Conservation (phyloP, 306 rosid genomes). For the Cucumis hystrix region DNA sequence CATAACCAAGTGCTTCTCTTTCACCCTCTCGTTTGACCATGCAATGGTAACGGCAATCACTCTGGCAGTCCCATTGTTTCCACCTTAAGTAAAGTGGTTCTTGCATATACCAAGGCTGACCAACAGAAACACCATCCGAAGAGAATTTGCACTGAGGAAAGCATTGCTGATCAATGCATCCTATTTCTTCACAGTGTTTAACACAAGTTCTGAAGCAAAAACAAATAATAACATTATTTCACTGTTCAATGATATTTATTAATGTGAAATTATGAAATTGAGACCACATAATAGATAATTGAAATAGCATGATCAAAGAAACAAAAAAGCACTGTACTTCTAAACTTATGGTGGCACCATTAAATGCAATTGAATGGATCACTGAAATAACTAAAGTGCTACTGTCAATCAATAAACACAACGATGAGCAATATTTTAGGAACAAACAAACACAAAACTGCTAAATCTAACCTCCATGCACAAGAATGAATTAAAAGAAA, state of each 20-base stretch:
- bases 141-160: constrained; percentile 49
- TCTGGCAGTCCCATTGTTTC: constrained; percentile 53
- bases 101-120: constrained; percentile 40
- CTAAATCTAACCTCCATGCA: not conserved
- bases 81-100: constrained; percentile 45
- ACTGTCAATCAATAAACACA: too few relatives aligned
- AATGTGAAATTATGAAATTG: constrained; percentile 1
- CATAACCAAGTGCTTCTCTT: constrained; percentile 27
- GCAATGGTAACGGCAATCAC: constrained; percentile 55
- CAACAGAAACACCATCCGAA: constrained; percentile 13
- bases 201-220: constrained; percentile 35
- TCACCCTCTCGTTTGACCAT: constrained; percentile 56
- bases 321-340: not conserved
- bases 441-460: not conserved
- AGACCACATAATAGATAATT: not conserved
- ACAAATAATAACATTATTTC: not conserved
- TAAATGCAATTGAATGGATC: not conserved
- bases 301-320: not conserved
- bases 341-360: not conserved
- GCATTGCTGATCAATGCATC: constrained; percentile 44
- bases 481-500: not conserved
- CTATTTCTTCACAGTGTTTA: constrained; percentile 46
- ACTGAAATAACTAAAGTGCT: too few relatives aligned
- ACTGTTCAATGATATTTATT: not conserved
- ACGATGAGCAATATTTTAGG: not conserved